Conservation (phyloP, 805 yeast species). For the Wickerhamiella sergipiensis region DNA sequence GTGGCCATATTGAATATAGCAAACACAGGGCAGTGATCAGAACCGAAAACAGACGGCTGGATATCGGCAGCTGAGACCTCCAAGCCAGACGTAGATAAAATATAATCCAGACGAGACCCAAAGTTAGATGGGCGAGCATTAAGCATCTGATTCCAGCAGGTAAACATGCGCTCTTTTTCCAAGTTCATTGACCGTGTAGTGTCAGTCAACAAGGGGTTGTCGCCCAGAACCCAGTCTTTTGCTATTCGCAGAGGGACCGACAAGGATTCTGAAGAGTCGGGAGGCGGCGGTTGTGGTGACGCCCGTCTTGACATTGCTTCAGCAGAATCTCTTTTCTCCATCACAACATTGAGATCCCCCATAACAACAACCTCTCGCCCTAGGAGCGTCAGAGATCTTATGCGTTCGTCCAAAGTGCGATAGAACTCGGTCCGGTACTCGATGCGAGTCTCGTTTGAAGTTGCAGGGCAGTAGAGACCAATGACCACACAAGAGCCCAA, state of each 20-base stretch:
- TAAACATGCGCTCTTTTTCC: conserved; percentile 52
- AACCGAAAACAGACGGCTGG: conserved; percentile 63
- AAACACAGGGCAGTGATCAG: conserved; percentile 89
- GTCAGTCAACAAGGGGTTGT: conserved; percentile 19
- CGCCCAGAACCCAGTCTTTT: conserved; percentile 27
- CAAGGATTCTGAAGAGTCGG: too few species aligned
- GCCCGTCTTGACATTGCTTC: conserved; percentile 6
- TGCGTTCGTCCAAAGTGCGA: conserved; percentile 44
- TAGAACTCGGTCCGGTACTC: conserved; percentile 49
- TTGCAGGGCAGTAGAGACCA: conserved; percentile 80
- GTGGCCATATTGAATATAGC: conserved; percentile 50
- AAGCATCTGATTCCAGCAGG: conserved; percentile 80
- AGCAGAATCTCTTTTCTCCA: conserved; percentile 71
- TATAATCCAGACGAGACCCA: conserved; percentile 80
- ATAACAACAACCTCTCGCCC: conserved; percentile 64
- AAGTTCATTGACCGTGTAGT: conserved; percentile 38
- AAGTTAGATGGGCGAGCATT: conserved; percentile 68
- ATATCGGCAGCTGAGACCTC: conserved; percentile 36
- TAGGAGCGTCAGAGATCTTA: conserved; percentile 34
- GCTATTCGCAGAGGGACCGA: too few species aligned
- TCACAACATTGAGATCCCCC: conserved; percentile 81
- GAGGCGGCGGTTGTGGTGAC: too few species aligned
- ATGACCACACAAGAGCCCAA: conserved; percentile 34
- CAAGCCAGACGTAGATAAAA: conserved; percentile 37
- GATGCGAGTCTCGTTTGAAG: conserved; percentile 55